These are phyloP conservation scores for Sutorius australiensis DNA, from an alignment of 768 basidiomycete species.

Conservation along the genomic window DNA sequence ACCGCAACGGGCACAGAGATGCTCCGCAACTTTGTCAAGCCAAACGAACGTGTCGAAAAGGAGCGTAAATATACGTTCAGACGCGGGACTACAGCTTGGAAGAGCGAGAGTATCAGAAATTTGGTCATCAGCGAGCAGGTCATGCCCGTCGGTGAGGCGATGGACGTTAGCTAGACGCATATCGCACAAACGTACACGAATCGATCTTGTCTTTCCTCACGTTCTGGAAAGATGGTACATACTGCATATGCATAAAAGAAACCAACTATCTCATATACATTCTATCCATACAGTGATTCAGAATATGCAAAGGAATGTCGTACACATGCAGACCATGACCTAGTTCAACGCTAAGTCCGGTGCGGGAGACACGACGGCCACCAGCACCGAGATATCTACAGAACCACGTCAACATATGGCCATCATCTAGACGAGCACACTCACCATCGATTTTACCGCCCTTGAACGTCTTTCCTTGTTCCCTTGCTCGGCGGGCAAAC, in stretches of 20 bases:
- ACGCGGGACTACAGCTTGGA: slow-evolving; percentile 86
- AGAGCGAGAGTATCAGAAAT: slow-evolving; percentile 69
- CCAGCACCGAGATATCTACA: slow-evolving; percentile 62
- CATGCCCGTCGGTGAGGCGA: slow-evolving; percentile 58
- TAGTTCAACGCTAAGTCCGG: slow-evolving; percentile 21
- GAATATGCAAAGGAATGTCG: slow-evolving; percentile 20
- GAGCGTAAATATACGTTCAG: slow-evolving; percentile 70
- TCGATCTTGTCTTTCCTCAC: not conserved
- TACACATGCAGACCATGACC: slow-evolving; percentile 20
- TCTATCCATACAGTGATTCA: slow-evolving; percentile 24
- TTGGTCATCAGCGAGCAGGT: slow-evolving; percentile 72
- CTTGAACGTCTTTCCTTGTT: slow-evolving; percentile 65
- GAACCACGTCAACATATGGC: not conserved
- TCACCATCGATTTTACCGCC: slow-evolving; percentile 87
- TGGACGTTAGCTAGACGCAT: slow-evolving; percentile 67
- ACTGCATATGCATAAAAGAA: slow-evolving; percentile 12
- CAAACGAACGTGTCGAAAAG: slow-evolving; percentile 79
- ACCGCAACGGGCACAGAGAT: slow-evolving; percentile 83
- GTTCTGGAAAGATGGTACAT: not conserved
- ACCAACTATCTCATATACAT: slow-evolving; percentile 16
- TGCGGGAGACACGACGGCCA: slow-evolving; percentile 58
- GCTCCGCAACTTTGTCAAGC: slow-evolving; percentile 91
- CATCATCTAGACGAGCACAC: slow-evolving; percentile 10
- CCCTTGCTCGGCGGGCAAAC: slow-evolving; percentile 77
- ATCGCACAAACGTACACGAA: slow-evolving; percentile 5